A percentile compares a stretch with the other conserved stretches of the same genome.
phyloP scores from a whole-genome alignment of 495 filamentous ascomycete species.

The Amorphotheca resinae region DNA sequence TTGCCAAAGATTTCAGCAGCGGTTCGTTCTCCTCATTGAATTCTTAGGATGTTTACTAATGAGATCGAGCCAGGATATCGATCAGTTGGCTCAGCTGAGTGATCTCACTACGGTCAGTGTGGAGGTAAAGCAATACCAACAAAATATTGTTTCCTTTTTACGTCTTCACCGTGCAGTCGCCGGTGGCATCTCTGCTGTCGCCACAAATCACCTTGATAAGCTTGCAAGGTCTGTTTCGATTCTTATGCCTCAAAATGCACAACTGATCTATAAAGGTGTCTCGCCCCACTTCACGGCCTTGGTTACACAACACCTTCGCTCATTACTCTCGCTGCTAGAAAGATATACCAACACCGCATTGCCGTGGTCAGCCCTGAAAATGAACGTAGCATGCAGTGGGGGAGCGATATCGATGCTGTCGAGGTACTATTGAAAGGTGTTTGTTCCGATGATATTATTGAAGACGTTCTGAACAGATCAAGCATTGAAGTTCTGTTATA shows the following conservation, averaged over 20 bases:
- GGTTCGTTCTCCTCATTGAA: conserved; percentile 2
- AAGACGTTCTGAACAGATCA: conserved; percentile 55
- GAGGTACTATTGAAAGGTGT: conserved; percentile 51
- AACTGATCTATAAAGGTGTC: conserved; percentile 29
- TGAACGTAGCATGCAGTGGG: conserved; percentile 88
- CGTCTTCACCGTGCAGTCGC: conserved; percentile 74
- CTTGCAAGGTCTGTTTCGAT: conserved; percentile 41
- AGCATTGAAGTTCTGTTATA: conserved; percentile 19
- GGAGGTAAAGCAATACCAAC: conserved; percentile 68
- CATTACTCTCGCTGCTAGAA: conserved; percentile 69
- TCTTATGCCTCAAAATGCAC: neutral
- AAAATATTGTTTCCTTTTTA: conserved; percentile 76
- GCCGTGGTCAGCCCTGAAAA: conserved; percentile 48
- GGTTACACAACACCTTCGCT: conserved; percentile 77
- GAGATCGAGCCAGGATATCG: conserved; percentile 16
- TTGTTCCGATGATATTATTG: conserved; percentile 64
- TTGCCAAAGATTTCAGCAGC: conserved; percentile 12
- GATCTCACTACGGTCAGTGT: conserved; percentile 22
- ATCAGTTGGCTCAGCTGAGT: conserved; percentile 11
- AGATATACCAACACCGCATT: conserved; percentile 83
- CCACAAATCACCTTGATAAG: conserved; percentile 61
- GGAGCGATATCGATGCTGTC: conserved; percentile 63
- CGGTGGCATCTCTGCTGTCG: conserved; percentile 61
- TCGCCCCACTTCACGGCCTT: conserved; percentile 75
- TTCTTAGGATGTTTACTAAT: neutral